phyloP scores from a whole-genome alignment of 2,329 filamentous ascomycete species.

The Paecilomyces niveus region DNA sequence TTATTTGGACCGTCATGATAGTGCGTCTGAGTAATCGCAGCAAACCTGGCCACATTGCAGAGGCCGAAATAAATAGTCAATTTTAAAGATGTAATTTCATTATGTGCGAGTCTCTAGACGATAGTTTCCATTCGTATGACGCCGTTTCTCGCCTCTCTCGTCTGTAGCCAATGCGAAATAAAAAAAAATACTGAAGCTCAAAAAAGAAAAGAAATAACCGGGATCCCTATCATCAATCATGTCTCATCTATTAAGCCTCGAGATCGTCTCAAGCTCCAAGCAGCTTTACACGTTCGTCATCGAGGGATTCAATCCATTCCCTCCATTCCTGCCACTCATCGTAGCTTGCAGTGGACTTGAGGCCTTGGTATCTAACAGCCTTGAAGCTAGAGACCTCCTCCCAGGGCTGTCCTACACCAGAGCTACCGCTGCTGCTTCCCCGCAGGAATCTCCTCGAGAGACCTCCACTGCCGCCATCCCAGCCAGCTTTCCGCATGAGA shows the following conservation, averaged over 20 bases:
- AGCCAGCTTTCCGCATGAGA: constrained; percentile 91
- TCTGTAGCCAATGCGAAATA: neutral
- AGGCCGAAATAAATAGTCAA: too few relatives aligned
- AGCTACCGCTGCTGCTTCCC: constrained; percentile 18
- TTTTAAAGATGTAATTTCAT: neutral
- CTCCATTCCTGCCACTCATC: constrained; percentile 73
- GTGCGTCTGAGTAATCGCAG: too few relatives aligned
- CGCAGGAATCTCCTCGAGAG: constrained; percentile 30
- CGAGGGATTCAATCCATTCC: constrained; percentile 53
- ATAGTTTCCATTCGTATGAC: neutral
- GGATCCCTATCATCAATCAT: neutral
- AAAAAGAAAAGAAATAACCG: neutral
- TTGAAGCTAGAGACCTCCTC: constrained; percentile 64
- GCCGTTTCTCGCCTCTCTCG: neutral
- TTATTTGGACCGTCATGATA: too few relatives aligned
- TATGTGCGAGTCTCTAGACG: neutral
- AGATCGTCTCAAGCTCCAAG: constrained; percentile 1
- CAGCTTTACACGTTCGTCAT: constrained; percentile 20
- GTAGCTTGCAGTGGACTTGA: constrained; percentile 65
- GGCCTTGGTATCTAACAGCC: constrained; percentile 79
- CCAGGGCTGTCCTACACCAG: constrained; percentile 49
- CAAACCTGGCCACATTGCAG: too few relatives aligned
- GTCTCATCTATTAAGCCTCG: neutral
- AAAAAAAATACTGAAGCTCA: neutral
- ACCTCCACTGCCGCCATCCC: constrained; percentile 54